Conservation (phyloP, 1,284 basidiomycete genomes). For the Mycena citricolor region DNA sequence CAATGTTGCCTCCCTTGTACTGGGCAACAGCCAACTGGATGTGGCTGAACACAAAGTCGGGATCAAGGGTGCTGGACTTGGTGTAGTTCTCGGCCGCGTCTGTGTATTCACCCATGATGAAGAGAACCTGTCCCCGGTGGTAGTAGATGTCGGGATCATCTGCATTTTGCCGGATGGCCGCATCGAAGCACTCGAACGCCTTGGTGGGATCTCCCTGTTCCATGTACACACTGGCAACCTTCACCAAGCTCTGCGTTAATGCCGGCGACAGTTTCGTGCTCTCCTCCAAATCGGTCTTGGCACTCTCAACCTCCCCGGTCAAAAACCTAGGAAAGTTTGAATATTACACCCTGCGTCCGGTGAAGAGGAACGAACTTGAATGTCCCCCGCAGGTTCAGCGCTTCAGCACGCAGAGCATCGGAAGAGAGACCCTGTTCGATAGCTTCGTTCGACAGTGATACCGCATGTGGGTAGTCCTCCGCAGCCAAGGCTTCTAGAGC, state of each 20-base stretch:
- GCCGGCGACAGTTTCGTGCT: constrained; percentile 74
- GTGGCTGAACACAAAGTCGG: constrained; percentile 89
- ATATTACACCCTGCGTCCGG: background rate
- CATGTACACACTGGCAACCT: constrained; percentile 98
- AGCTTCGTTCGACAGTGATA: constrained; percentile 82
- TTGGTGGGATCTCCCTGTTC: constrained; percentile 82
- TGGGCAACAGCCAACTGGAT: constrained; percentile 97
- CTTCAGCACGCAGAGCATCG: constrained; percentile 79
- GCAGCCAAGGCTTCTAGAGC: constrained; percentile 85
- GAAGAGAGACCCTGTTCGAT: constrained; percentile 86
- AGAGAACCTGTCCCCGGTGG: constrained; percentile 97
- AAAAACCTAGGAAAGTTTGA: constrained; percentile 66
- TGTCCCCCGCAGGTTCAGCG: constrained; percentile 91
- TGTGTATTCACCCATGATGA: constrained; percentile 91
- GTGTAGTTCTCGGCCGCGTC: constrained; percentile 90
- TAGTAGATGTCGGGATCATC: constrained; percentile 97
- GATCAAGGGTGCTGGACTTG: constrained; percentile 83
- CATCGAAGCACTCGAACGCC: constrained; percentile 91
- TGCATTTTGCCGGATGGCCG: constrained; percentile 82
- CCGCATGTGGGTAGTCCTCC: constrained; percentile 84
- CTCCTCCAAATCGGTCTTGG: constrained; percentile 83
- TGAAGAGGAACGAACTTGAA: constrained; percentile 69
- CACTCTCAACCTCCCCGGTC: constrained; percentile 81
- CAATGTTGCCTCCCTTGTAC: constrained; percentile 86
- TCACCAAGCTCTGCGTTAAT: constrained; percentile 91